These are phyloP conservation scores for Cryomyces minteri DNA, from an alignment of 495 filamentous ascomycete genomes.

Conservation along the genomic window DNA sequence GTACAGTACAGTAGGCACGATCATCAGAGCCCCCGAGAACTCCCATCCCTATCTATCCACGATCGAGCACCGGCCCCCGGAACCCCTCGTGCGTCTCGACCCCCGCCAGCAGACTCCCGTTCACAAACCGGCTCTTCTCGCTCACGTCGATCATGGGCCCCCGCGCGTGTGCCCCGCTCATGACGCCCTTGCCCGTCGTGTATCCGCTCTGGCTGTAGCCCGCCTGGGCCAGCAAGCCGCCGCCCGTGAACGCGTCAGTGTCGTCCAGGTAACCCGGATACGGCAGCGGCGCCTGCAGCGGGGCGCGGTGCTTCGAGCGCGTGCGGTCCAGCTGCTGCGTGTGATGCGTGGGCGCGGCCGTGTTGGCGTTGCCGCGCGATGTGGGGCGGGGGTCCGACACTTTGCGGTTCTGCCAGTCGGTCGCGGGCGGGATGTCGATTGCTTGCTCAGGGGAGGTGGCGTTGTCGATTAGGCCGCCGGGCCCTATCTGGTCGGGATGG, in stretches of 20 bases:
- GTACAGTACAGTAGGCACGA: too few relatives aligned
- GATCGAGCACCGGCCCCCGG: too few relatives aligned
- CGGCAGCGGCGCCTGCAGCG: slow-evolving; percentile 4
- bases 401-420: slow-evolving; percentile 28
- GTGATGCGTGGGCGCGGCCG: not conserved
- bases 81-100: slow-evolving; percentile 9
- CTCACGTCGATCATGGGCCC: slow-evolving; percentile 38
- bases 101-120: slow-evolving; percentile 32
- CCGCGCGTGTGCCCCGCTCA: slow-evolving; percentile 30
- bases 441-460: slow-evolving; percentile 38
- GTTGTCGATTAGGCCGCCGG: slow-evolving; percentile 42
- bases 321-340: not conserved
- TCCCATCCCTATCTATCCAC: too few relatives aligned
- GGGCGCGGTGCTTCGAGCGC: slow-evolving; percentile 1
- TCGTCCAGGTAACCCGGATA: slow-evolving; percentile 6
- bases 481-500: slow-evolving; percentile 30
- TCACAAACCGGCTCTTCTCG: slow-evolving; percentile 30
- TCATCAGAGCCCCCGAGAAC: too few relatives aligned
- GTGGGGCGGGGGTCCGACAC: not conserved
- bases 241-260: slow-evolving; percentile 14
- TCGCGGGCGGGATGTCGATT: slow-evolving; percentile 31
- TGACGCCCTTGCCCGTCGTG: slow-evolving; percentile 30
- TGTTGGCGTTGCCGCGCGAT: not conserved
- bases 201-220: slow-evolving; percentile 14
- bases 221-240: slow-evolving; percentile 11